phyloP scores from a whole-genome alignment of 2,329 filamentous ascomycete species.

The Phaeosphaeria sp. region DNA sequence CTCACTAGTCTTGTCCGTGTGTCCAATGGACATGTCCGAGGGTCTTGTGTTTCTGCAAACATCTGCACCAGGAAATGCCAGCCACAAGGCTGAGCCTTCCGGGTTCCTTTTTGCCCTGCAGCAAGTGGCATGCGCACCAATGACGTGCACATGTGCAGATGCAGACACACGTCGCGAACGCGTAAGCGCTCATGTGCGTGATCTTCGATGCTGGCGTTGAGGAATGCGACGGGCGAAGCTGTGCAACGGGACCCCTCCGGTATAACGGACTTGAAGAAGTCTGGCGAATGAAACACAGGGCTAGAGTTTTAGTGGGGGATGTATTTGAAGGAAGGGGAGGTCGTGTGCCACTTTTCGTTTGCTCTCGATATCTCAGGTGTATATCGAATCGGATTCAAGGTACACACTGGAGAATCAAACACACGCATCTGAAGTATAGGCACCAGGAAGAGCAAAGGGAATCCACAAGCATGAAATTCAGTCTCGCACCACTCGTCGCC shows the following conservation, averaged over 20 bases:
- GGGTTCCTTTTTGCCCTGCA: slow-evolving; percentile 16
- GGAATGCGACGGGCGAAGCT: not conserved
- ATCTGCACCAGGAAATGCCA: not conserved
- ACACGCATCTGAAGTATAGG: too few relatives aligned
- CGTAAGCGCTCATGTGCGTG: slow-evolving; percentile 15
- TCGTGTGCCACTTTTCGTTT: not conserved
- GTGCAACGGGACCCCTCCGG: slow-evolving; percentile 22
- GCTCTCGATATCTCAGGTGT: too few relatives aligned
- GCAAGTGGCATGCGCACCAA: slow-evolving; percentile 7
- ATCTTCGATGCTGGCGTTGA: slow-evolving; percentile 5
- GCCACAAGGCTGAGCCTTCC: slow-evolving; percentile 15
- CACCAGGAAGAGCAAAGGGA: slow-evolving; percentile 1
- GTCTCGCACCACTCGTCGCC: not conserved
- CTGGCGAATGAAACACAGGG: slow-evolving; percentile 9
- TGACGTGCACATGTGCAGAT: slow-evolving; percentile 2
- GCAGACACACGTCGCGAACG: slow-evolving; percentile 14
- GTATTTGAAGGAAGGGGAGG: slow-evolving; percentile 15
- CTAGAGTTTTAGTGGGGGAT: slow-evolving; percentile 11
- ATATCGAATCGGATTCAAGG: too few relatives aligned
- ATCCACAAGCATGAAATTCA: not conserved
- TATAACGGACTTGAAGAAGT: slow-evolving; percentile 8
- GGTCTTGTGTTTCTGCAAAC: not conserved
- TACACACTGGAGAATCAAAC: too few relatives aligned
- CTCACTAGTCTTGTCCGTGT: not conserved
- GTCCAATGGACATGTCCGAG: not conserved